phyloP scores from a whole-genome alignment of 2,329 filamentous ascomycete species.

The Aulographum hederae region DNA sequence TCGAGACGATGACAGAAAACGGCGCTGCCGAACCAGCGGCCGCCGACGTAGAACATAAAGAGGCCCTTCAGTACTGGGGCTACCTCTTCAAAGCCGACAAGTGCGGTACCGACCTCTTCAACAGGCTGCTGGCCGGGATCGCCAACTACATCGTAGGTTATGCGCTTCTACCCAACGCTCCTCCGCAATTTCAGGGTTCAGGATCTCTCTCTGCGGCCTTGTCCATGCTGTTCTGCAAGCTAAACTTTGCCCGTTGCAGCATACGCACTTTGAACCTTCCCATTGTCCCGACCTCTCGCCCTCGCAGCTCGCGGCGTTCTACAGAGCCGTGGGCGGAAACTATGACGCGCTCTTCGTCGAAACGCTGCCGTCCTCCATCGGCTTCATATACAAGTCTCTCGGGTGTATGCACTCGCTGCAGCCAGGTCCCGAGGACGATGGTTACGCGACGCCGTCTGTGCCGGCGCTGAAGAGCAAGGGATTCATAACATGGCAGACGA shows the following conservation, averaged over 20 bases:
- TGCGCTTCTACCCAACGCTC: not conserved
- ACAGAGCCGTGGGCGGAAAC: conserved; percentile 27
- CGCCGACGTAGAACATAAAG: conserved; percentile 7
- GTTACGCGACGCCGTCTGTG: conserved; percentile 58
- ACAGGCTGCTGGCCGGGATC: conserved; percentile 26
- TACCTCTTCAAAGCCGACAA: conserved; percentile 33
- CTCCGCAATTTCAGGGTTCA: not conserved
- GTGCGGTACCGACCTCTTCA: conserved; percentile 27
- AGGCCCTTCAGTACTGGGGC: conserved; percentile 31
- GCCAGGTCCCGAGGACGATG: conserved; percentile 41
- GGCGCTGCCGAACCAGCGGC: not conserved
- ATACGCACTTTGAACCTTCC: conserved; percentile 22
- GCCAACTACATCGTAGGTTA: conserved; percentile 26
- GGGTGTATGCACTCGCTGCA: conserved; percentile 82
- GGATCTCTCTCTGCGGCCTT: not conserved
- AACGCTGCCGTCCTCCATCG: conserved; percentile 55
- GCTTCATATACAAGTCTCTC: conserved; percentile 80
- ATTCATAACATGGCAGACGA: conserved; percentile 85
- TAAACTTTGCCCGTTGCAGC: conserved; percentile 12
- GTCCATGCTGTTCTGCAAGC: no score
- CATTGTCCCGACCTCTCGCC: conserved; percentile 28
- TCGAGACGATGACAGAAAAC: no score
- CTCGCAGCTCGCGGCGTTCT: conserved; percentile 29
- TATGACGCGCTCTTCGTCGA: conserved; percentile 52
- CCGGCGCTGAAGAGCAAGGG: conserved; percentile 70